phyloP scores from a whole-genome alignment of 768 basidiomycete species.

The Boletellus ananas region DNA sequence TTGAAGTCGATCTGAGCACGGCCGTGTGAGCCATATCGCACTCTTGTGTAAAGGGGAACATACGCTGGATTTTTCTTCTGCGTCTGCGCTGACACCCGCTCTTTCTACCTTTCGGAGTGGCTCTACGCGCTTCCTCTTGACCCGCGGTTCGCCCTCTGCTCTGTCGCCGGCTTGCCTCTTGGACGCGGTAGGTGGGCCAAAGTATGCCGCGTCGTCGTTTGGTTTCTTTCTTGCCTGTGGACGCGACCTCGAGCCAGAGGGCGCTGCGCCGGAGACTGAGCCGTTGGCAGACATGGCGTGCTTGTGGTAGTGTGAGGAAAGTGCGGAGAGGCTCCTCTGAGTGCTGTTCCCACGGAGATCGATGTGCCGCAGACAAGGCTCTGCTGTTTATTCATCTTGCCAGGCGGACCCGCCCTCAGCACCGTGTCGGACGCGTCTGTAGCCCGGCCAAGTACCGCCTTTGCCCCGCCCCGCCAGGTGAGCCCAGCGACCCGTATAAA shows the following conservation, averaged over 20 bases:
- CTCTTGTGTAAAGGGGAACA: slow-evolving; percentile 3
- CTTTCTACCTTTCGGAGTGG: slow-evolving; percentile 38
- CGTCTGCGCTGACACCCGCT: slow-evolving; percentile 32
- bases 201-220: slow-evolving; percentile 69
- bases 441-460: slow-evolving; percentile 25
- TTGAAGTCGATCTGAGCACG: slow-evolving; percentile 66
- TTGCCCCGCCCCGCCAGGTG: slow-evolving; percentile 8
- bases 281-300: slow-evolving; percentile 26
- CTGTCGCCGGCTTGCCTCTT: slow-evolving; percentile 69
- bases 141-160: slow-evolving; percentile 68
- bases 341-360: slow-evolving; percentile 22
- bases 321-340: not conserved
- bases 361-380: not conserved
- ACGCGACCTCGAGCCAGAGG: slow-evolving; percentile 55
- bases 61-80: slow-evolving; percentile 32
- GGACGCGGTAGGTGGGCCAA: slow-evolving; percentile 52
- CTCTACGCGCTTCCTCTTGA: slow-evolving; percentile 71
- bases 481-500: slow-evolving; percentile 16
- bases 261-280: slow-evolving; percentile 14
- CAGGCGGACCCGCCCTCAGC: not conserved
- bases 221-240: slow-evolving; percentile 60
- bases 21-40: slow-evolving; percentile 11
- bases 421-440: slow-evolving; percentile 8
- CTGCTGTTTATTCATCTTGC: not conserved
- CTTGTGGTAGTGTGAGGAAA: slow-evolving; percentile 1